A percentile compares a stretch with the other conserved stretches of the same genome.
Conservation (phyloP, 768 basidiomycete genomes). For the Collybia nuda region DNA sequence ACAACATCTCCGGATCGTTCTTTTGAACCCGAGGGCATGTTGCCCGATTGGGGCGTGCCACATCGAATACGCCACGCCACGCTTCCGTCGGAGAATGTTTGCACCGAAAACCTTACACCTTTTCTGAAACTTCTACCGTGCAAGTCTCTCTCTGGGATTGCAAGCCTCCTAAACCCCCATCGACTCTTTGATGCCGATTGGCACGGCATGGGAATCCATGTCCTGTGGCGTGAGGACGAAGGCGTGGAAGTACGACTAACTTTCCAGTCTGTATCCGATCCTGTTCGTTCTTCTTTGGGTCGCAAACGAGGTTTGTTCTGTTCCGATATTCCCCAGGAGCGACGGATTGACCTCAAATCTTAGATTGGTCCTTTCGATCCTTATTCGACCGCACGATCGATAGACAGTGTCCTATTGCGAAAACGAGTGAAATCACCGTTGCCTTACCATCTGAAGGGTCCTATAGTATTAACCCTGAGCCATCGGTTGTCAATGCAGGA, state of each 20-base stretch:
- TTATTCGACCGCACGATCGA: slow-evolving; percentile 69
- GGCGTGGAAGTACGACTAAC: slow-evolving; percentile 67
- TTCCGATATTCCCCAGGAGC: slow-evolving; percentile 2
- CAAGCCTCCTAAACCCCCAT: slow-evolving; percentile 81
- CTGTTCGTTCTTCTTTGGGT: slow-evolving; percentile 54
- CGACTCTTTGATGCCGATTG: slow-evolving; percentile 87
- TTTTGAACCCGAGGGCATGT: slow-evolving; percentile 60
- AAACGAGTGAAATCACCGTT: slow-evolving; percentile 54
- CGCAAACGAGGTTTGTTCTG: slow-evolving; percentile 54
- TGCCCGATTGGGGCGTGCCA: slow-evolving; percentile 44
- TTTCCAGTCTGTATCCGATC: slow-evolving; percentile 79
- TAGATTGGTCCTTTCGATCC: slow-evolving; percentile 75
- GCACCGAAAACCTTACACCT: slow-evolving; percentile 96
- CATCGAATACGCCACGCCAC: slow-evolving; percentile 73
- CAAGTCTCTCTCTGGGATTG: slow-evolving; percentile 84
- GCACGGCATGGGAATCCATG: slow-evolving; percentile 86
- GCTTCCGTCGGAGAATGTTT: slow-evolving; percentile 85
- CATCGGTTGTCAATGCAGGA: slow-evolving; percentile 30
- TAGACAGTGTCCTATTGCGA: slow-evolving; percentile 70
- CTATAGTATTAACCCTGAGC: slow-evolving; percentile 55
- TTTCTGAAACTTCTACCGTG: slow-evolving; percentile 95
- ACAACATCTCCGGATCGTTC: slow-evolving; percentile 66
- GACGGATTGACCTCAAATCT: slow-evolving; percentile 1
- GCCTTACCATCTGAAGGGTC: slow-evolving; percentile 38
- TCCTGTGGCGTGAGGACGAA: slow-evolving; percentile 53